Evolutionary conservation across 208 protist species (phyloP), one percentile per base, ranked within the genome.

Genomic region (Leishmania amazonensis): DNA sequence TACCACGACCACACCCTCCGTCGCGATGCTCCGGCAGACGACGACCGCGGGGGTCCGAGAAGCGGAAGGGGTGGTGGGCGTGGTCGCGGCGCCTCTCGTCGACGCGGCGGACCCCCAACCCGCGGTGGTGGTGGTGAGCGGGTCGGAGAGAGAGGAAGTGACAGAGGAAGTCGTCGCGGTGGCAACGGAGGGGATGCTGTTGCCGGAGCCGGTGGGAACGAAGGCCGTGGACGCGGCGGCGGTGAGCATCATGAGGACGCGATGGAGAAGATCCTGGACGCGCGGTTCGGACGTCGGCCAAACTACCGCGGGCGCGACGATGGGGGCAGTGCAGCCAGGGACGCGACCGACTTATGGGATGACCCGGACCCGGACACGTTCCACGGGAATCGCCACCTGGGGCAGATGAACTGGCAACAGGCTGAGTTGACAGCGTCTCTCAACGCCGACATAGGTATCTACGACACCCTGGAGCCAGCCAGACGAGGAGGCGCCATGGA

Each of bases 341-440:
- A 81, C 64, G 78, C 83, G 0, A 88, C 85, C 24, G 89, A 93
- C 47, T 79, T 93, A 28, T 97, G 93, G 93, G 93, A 95, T 82
- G 93, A 97, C 78, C 93, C 91, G 3, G 89, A 96, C 31, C 93
- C 93, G 45, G 83, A 75, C 64, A 93, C 90, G 13, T 96, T 89
- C 75, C 89, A 93, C 78, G 93, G 93, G 49, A 96, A 84, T 75
- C 88, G 89, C 74, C 82, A 83, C 2, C 64, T 89, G 71, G 88
- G 88, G 6, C 85, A 93, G 40, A 87, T 94, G 86, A 96, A 94
- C 77, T 97, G 94, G 91, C 91, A 95, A 79, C 90, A 95, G 80
- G 83, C 81, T 28, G 88, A 97, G 80, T 73, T 96, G 65, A 68
- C 84, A 38, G 64, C 80, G 28, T 54, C 51, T 1, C 53, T 62